phyloP scores from a whole-genome alignment of 2,329 filamentous ascomycete species.

The Trichocomaceae sp. region DNA sequence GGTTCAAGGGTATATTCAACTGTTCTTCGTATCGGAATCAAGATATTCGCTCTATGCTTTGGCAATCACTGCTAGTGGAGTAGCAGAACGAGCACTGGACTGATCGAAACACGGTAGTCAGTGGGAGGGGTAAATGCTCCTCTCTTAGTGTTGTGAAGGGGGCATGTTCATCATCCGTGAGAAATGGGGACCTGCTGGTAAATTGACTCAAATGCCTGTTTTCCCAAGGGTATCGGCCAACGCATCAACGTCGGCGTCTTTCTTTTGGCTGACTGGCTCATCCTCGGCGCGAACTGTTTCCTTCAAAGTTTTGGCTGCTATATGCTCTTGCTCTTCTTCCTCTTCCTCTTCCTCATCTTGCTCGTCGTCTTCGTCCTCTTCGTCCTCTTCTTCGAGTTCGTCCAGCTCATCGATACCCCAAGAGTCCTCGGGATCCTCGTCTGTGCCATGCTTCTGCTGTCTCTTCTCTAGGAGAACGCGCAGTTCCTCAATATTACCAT shows the following conservation, averaged over 20 bases:
- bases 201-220: slow-evolving; percentile 42
- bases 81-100: neutral
- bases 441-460: slow-evolving; percentile 60
- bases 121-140: neutral
- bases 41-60: neutral
- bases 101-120: neutral
- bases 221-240: slow-evolving; percentile 70
- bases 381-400: slow-evolving; percentile 71
- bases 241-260: slow-evolving; percentile 73
- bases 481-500: slow-evolving; percentile 62
- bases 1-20: neutral
- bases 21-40: neutral
- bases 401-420: slow-evolving; percentile 83
- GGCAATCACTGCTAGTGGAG: neutral
- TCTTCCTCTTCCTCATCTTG: slow-evolving; percentile 64
- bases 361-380: slow-evolving; percentile 62
- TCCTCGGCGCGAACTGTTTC: slow-evolving; percentile 48
- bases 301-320: slow-evolving; percentile 64
- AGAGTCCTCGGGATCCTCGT: slow-evolving; percentile 65
- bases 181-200: neutral
- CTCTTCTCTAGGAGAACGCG: slow-evolving; percentile 67
- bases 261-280: slow-evolving; percentile 63
- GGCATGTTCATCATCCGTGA: neutral
- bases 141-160: neutral
- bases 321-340: slow-evolving; percentile 59